phyloP scores from a whole-genome alignment of 805 yeast genomes.

The Cyberlindnera saturnus region DNA sequence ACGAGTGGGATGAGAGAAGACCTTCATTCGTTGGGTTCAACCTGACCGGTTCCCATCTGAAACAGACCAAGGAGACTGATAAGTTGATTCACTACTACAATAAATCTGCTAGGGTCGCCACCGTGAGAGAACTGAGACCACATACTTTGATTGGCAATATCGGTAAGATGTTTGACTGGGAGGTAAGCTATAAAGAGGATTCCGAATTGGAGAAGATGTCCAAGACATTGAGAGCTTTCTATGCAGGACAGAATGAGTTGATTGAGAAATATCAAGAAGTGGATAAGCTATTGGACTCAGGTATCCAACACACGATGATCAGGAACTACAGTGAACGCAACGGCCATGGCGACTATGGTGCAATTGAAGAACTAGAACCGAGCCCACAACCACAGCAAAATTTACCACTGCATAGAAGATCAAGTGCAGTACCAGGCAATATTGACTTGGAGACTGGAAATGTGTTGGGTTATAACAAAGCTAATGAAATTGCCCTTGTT shows the following conservation, averaged over 20 bases:
- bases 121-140: conserved; percentile 28
- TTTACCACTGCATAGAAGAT: conserved; percentile 11
- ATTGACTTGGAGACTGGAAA: conserved; percentile 53
- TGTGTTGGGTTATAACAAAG: conserved; percentile 42
- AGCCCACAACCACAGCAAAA: not conserved
- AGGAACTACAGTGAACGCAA: conserved; percentile 38
- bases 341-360: conserved; percentile 16
- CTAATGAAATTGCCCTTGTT: conserved; percentile 38
- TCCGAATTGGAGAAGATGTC: conserved; percentile 21
- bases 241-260: conserved; percentile 52
- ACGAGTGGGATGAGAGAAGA: not conserved
- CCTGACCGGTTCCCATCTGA: conserved; percentile 15
- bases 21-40: conserved; percentile 11
- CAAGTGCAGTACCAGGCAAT: conserved; percentile 52
- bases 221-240: conserved; percentile 34
- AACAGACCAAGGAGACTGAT: conserved; percentile 18
- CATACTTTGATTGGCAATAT: conserved; percentile 39
- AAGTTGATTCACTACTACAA: conserved; percentile 13
- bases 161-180: conserved; percentile 37
- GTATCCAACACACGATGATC: conserved; percentile 60
- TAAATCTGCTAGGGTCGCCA: conserved; percentile 11
- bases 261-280: conserved; percentile 52
- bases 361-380: not conserved
- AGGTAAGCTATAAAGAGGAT: conserved; percentile 16
- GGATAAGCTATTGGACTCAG: conserved; percentile 64